Evolutionary conservation across 257 asterid species (phyloP), one percentile per base, ranked within the genome.

Genomic region (Rhazya stricta): DNA sequence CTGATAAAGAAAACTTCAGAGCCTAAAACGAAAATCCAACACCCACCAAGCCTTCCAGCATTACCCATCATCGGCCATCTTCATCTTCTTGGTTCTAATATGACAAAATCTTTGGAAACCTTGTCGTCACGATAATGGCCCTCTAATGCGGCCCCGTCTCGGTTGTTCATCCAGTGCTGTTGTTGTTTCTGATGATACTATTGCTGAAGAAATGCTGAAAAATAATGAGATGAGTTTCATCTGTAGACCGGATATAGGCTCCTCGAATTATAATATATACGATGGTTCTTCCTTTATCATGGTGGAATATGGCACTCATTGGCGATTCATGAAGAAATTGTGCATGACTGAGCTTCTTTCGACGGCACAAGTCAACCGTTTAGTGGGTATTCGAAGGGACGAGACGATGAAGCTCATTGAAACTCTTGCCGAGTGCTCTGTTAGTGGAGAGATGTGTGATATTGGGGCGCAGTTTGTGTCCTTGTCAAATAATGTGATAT

Each of bases 301-400:
- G 34, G 89, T 92, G 0, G 89, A 88, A 0, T 89, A 89, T n/a
- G 96, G 96, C 0, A 32, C 79, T 0, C 88, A 85, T 67, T 91
- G 94, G 92, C 88, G 87, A 73, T 88, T 88, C 88, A 86, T 88
- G 88, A 88, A 86, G 87, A 91, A 88, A 46, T 54, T 90, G 37
- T 90, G 94, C 81, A 84, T 88, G 88, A 82, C 89, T 10, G 91
- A 85, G 70, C 94, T 90, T 32, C 88, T 91, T 1, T 76, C 85
- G 3, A 62, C 83, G 57, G 81, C 67, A 63, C 96, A 91, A 0
- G 77, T 90, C 15, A 85, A 91, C 67, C 58, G 77, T 8, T 77
- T 69, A 3, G 89, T 18, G 1, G 51, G 58, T 5, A 25, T 77
- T 6, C 53, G 80, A 15, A 69, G 15, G 53, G 25, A 58, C 30